Base-by-base conservation (phyloP, 495 filamentous ascomycete species). In the Chaetomium tenue region DNA sequence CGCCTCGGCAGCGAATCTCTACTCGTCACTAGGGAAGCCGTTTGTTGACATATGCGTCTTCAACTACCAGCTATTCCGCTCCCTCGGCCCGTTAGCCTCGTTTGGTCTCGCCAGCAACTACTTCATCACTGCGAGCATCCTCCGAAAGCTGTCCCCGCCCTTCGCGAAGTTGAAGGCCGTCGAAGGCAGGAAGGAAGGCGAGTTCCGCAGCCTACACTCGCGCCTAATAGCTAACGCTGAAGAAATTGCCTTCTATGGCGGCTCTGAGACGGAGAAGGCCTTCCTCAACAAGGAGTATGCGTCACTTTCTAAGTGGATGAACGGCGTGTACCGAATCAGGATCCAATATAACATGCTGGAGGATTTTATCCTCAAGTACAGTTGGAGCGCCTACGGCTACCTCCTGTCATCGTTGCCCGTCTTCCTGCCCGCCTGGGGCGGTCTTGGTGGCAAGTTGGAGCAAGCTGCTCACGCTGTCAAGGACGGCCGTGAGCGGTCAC, bases 341-440 rank as follows among this genome's bases (percentile, higher is more conserved):
- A 95, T 98, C 66, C 88, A 91, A 7, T 99, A 99, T 76, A 98
- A 97, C 73, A 99, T 98, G 83, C 86, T 98, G 0, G 95, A 99
- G 77, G 95, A 99, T 71, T 96, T 98, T 70, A 91, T 99, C 55
- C 73, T 99, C 63, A 99, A 99, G 75, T 99, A 99, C 73, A 90
- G 90, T 66, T 99, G 95, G 95, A 96, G 91, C 64, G 94, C 95
- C 0, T 96, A 96, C 72, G 95, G 95, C 23, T 99, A 98, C 67
- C 83, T 98, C 48, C 80, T 98, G 25, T 92, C 93, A 30, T 95
- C 94, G 7, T 78, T 98, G 12, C 95, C 95, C 0, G 87, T 98
- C 53, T 98, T 98, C 82, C 84, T 99, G 12, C 95, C 95, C 6
- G 90, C 92, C 20, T 96, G 93, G 92, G 92, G 93, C 57, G 93